These are phyloP conservation scores for Mycena epipterygia DNA, from an alignment of 768 basidiomycete genomes.

Conservation along the genomic window DNA sequence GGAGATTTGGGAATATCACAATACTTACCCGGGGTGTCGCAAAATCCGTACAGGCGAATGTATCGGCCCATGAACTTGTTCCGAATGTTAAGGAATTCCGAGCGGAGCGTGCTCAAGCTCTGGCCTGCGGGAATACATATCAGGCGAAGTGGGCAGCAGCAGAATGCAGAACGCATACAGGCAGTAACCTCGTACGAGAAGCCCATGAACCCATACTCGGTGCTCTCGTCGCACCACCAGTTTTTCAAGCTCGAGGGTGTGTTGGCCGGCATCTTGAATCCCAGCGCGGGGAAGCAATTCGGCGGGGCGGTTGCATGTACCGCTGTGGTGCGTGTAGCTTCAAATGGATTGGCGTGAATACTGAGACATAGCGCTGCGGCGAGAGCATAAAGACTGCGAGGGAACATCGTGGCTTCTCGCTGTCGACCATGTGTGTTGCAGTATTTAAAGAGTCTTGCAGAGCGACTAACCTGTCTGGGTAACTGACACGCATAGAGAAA, in stretches of 20 bases:
- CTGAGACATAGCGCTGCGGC: neutral
- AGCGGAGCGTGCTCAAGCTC: constrained; percentile 60
- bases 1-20: neutral
- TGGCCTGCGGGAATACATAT: constrained; percentile 68
- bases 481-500: constrained; percentile 5
- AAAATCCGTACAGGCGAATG: constrained; percentile 67
- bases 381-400: constrained; percentile 10
- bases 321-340: constrained; percentile 8
- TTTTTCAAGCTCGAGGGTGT: constrained; percentile 59
- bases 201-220: constrained; percentile 83
- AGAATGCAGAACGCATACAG: constrained; percentile 56
- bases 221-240: constrained; percentile 76
- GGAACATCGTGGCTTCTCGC: constrained; percentile 8
- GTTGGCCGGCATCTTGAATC: constrained; percentile 68
- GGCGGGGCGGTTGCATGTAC: constrained; percentile 38
- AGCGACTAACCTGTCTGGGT: constrained; percentile 3
- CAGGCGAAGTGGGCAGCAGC: constrained; percentile 20
- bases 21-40: constrained; percentile 48
- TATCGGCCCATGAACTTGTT: constrained; percentile 74
- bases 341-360: neutral
- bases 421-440: neutral
- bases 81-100: constrained; percentile 73
- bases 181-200: constrained; percentile 82
- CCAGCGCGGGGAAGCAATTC: constrained; percentile 56
- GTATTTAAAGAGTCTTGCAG: neutral